phyloP scores from a whole-genome alignment of 2,329 filamentous ascomycete species.

The Dissoconium aciculare region DNA sequence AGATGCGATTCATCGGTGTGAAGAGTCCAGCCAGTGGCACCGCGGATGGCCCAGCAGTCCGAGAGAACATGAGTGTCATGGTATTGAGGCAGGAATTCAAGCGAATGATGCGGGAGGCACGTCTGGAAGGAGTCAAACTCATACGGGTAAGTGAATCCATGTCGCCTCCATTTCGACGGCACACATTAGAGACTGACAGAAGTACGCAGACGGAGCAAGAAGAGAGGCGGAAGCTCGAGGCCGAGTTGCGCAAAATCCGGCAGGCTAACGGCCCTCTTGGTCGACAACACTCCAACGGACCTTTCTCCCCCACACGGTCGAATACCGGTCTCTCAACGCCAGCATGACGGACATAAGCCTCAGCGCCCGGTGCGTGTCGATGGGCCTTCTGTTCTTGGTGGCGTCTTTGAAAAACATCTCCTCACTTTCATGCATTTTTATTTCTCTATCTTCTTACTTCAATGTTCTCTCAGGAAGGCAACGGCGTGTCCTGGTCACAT shows the following conservation, averaged over 20 bases:
- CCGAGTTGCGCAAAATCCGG: conserved; percentile 41
- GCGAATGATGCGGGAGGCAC: conserved; percentile 64
- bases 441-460: too few species aligned
- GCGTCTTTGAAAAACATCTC: too few species aligned
- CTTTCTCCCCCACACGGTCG: background rate
- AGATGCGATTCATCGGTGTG: conserved; percentile 49
- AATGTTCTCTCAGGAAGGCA: too few species aligned
- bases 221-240: conserved; percentile 52
- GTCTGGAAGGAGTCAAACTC: conserved; percentile 48
- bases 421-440: too few species aligned
- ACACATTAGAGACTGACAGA: conserved; percentile 15
- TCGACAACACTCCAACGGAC: conserved; percentile 1
- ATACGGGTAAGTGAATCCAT: conserved; percentile 41
- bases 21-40: conserved; percentile 33
- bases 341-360: background rate
- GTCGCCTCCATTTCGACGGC: conserved; percentile 2
- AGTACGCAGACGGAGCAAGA: conserved; percentile 50
- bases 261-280: conserved; percentile 24
- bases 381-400: too few species aligned
- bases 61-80: conserved; percentile 50
- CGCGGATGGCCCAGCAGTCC: conserved; percentile 13
- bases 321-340: background rate
- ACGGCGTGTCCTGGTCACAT: too few species aligned
- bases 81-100: conserved; percentile 62
- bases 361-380: too few species aligned